Evolutionary conservation across 108 stramenopile genomes (phyloP).

Genomic region (Skeletonema tropicum): DNA sequence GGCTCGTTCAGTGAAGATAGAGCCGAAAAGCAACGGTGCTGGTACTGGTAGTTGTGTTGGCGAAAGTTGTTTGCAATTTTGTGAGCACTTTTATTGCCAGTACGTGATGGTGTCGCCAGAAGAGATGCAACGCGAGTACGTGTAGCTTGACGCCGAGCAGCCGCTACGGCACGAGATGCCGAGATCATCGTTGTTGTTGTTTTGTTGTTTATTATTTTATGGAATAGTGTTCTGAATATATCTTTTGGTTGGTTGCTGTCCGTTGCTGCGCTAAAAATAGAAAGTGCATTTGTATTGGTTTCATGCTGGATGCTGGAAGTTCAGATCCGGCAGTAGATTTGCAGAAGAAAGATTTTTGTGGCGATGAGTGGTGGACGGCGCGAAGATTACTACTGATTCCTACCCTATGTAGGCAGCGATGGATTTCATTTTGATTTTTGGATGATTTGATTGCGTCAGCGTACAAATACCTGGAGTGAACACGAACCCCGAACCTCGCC

Average conservation of each 20-base stretch:
- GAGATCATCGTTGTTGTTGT: background rate
- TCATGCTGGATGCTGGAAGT: background rate
- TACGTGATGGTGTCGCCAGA: background rate
- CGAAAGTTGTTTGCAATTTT: background rate
- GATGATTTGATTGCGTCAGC: too few species aligned
- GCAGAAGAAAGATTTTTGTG: too few species aligned
- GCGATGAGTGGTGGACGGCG: background rate
- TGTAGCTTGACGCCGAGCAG: background rate
- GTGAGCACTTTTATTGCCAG: background rate
- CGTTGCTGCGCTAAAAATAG: background rate
- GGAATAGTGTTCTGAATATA: background rate
- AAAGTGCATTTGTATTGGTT: too few species aligned
- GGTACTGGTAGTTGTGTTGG: background rate
- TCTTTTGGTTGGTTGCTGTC: background rate
- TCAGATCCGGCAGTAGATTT: background rate
- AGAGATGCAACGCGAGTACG: background rate
- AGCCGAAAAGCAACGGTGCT: background rate
- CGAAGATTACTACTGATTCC: background rate
- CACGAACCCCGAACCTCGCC: too few species aligned
- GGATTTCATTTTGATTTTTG: too few species aligned
- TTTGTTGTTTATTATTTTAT: background rate
- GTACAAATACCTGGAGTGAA: too few species aligned
- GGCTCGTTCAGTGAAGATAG: conserved; percentile 46
- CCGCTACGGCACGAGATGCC: background rate
- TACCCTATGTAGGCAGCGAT: too few species aligned